Percentiles rank a stretch among this genome's conserved stretches.
Conservation (phyloP, 192 early-diverging fungal species). For the Podila minutissima region DNA sequence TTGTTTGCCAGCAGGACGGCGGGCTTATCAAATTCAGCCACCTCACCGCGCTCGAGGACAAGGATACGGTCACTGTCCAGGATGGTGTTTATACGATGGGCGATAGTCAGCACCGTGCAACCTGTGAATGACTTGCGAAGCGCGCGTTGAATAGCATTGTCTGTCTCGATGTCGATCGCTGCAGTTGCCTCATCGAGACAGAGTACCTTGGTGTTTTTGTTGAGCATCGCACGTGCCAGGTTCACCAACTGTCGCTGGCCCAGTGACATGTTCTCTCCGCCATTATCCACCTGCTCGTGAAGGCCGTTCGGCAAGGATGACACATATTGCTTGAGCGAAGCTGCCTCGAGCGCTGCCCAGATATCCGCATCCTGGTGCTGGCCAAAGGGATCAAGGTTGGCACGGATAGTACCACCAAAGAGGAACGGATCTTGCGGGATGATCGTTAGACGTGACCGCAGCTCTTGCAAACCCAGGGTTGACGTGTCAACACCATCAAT, state of each 20-base stretch:
- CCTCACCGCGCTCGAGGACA: slow-evolving; percentile 77
- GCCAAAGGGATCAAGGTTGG: slow-evolving; percentile 67
- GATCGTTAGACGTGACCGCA: slow-evolving; percentile 72
- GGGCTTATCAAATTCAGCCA: slow-evolving; percentile 78
- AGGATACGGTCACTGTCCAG: slow-evolving; percentile 82
- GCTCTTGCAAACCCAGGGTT: slow-evolving; percentile 67
- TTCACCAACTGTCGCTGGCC: slow-evolving; percentile 81
- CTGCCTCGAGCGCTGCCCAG: slow-evolving; percentile 75
- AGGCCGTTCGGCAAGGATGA: slow-evolving; percentile 67
- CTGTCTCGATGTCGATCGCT: slow-evolving; percentile 58
- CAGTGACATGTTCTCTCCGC: slow-evolving; percentile 86
- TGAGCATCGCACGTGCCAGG: slow-evolving; percentile 75
- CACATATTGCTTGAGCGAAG: slow-evolving; percentile 75
- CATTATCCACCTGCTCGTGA: slow-evolving; percentile 74
- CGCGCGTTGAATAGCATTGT: slow-evolving; percentile 53
- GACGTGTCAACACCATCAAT: slow-evolving; percentile 81
- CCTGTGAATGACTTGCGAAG: slow-evolving; percentile 52
- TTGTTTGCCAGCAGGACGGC: slow-evolving; percentile 61
- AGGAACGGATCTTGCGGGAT: slow-evolving; percentile 85
- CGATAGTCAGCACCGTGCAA: slow-evolving; percentile 68
- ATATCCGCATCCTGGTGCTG: slow-evolving; percentile 62
- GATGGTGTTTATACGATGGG: slow-evolving; percentile 71
- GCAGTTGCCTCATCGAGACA: slow-evolving; percentile 58
- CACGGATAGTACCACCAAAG: slow-evolving; percentile 68
- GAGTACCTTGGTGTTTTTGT: slow-evolving; percentile 29